A percentile compares a stretch with the other conserved stretches of the same genome.
phyloP scores from a whole-genome alignment of 75 land plant species.

The Picea sitchensis region DNA sequence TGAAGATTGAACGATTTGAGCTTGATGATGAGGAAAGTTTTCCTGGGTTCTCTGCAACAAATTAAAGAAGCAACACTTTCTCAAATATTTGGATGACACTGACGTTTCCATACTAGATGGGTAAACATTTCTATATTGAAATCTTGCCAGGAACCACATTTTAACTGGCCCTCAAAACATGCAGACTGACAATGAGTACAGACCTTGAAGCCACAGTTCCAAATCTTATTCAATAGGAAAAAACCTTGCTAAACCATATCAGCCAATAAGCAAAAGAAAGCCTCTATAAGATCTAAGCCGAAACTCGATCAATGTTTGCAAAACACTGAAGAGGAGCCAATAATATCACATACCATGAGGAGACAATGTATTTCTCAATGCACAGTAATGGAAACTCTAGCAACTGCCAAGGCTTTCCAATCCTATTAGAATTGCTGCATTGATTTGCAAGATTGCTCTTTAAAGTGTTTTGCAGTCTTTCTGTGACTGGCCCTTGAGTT shows the following conservation, averaged over 20 bases:
- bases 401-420: not conserved
- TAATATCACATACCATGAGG: not conserved
- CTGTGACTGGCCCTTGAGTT: not conserved
- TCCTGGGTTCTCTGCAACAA: too few relatives aligned
- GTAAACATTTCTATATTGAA: too few relatives aligned
- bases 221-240: not conserved
- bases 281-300: not conserved
- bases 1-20: too few relatives aligned
- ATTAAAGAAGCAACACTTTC: too few relatives aligned
- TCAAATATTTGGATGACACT: too few relatives aligned
- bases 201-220: not conserved
- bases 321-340: not conserved
- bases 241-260: not conserved
- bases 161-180: not conserved
- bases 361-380: not conserved
- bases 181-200: not conserved
- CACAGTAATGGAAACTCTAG: not conserved
- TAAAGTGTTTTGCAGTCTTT: not conserved
- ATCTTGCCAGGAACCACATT: too few relatives aligned
- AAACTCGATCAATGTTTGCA: not conserved
- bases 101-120: too few relatives aligned
- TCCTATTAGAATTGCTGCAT: not conserved
- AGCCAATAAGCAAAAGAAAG: not conserved
- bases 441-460: not conserved
- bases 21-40: too few relatives aligned